A percentile compares a stretch with the other conserved stretches of the same genome.
phyloP scores from a whole-genome alignment of 2,329 filamentous ascomycete species.

The Monosporascus ibericus region DNA sequence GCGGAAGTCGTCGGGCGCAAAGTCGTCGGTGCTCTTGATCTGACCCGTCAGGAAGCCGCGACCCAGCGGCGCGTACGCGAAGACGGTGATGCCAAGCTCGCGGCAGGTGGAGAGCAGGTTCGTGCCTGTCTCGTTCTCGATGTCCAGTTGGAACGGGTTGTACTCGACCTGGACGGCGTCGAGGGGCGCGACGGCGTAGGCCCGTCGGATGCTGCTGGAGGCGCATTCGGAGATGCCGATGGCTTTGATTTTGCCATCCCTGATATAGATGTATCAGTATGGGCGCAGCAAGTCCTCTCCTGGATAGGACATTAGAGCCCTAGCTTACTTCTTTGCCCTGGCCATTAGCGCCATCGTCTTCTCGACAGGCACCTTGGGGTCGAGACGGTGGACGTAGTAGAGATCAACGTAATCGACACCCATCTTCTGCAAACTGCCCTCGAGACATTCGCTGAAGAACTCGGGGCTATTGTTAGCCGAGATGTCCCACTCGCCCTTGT shows the following conservation, averaged over 20 bases:
- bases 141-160: too few species aligned
- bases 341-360: slow-evolving; percentile 43
- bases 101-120: too few species aligned
- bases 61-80: slow-evolving; percentile 51
- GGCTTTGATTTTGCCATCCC: slow-evolving; percentile 46
- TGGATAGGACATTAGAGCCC: slow-evolving; percentile 4
- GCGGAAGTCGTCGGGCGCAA: slow-evolving; percentile 34
- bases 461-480: slow-evolving; percentile 16
- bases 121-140: too few species aligned
- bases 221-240: slow-evolving; percentile 43
- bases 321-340: slow-evolving; percentile 34
- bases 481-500: slow-evolving; percentile 5
- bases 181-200: slow-evolving; percentile 40
- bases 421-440: slow-evolving; percentile 36
- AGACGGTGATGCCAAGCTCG: slow-evolving; percentile 46
- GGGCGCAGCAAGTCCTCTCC: neutral
- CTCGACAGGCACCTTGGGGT: slow-evolving; percentile 37
- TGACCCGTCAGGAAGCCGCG: slow-evolving; percentile 46
- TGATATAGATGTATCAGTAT: neutral
- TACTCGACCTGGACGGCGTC: slow-evolving; percentile 46
- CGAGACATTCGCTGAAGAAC: slow-evolving; percentile 23
- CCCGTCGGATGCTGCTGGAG: slow-evolving; percentile 41
- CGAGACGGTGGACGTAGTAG: slow-evolving; percentile 45
- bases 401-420: slow-evolving; percentile 46
- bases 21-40: slow-evolving; percentile 36